Conservation (phyloP, 176 grass and related monocot species). For the Triticum timopheevii region DNA sequence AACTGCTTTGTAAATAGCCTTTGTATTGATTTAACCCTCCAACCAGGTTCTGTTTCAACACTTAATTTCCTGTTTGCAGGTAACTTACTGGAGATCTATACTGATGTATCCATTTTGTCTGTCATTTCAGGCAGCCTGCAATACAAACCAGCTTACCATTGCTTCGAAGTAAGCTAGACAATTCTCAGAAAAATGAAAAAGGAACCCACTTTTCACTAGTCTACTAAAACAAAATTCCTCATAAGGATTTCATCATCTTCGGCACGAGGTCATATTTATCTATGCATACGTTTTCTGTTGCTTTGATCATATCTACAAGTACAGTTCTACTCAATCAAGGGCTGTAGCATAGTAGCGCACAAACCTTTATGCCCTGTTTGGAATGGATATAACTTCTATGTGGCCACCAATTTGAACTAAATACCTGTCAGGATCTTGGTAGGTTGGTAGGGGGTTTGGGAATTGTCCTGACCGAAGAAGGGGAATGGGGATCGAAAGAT, state of each 20-base stretch:
- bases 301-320: neutral
- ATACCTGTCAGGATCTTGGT: no score
- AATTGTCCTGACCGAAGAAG: no score
- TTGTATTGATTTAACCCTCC: neutral
- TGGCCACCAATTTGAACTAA: no score
- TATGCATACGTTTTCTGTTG: neutral
- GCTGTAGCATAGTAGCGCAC: neutral
- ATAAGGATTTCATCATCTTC: neutral
- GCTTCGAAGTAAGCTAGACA: no score
- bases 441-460: no score
- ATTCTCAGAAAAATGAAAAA: no score
- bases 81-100: neutral
- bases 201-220: constrained; percentile 1
- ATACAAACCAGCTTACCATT: no score
- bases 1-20: neutral
- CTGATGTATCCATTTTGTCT: no score
- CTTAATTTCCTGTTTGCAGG: neutral
- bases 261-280: neutral
- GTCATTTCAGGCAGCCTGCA: no score
- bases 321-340: neutral
- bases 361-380: neutral
- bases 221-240: neutral
- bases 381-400: no score
- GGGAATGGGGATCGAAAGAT: no score
- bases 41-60: neutral